Evolutionary conservation across 768 basidiomycete genomes (phyloP), one percentile per base, ranked within the genome.

Genomic region (Boletus rubroflammeus): DNA sequence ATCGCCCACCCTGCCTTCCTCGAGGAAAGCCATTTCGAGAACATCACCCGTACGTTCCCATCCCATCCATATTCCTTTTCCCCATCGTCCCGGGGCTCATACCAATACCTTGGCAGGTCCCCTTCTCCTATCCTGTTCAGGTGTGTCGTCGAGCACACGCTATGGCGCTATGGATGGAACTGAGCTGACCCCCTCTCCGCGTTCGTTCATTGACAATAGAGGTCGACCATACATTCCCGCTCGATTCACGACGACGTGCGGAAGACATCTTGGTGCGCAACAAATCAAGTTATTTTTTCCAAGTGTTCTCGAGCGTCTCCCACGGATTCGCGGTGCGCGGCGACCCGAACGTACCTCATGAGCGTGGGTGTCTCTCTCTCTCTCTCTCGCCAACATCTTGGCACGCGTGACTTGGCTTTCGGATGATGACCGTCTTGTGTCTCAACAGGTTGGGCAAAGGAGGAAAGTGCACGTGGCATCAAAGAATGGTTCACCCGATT

Each of bases 401-500:
- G 23, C 10, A 25, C 21, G 17, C 17, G 5, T 10, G 10, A 10
- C 5, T 5, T 8, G 46, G 9, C 7, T 51, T 31, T 25, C 13
- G 17, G 17, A 47, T 3, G 4, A 6, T 39, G 11, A 48, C 6
- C n/a, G 17, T 39, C 6, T n/a, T 39, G 11, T 19, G 48, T 29
- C 6, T 31, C 13, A 23, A 36, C 46, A 83, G 81, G 81, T 19
- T 83, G 80, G 81, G 79, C 79, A 4, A 82, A 81, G 63, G 82
- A 83, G 51, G 78, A 83, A 53, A 77, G 78, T 15, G 81, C 81
- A 2, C 70, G 73, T 3, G 75, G 76, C 25, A 70, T 81, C 35
- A 62, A 75, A 11, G 66, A 58, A 2, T 83, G 81, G 80, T 81
- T 81, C 60, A 19, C 25, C n/a, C 47, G 34, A 26, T 48, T 26